Evolutionary conservation across 495 filamentous ascomycete genomes (phyloP).

Genomic region (Astrothelium subdiscretum): DNA sequence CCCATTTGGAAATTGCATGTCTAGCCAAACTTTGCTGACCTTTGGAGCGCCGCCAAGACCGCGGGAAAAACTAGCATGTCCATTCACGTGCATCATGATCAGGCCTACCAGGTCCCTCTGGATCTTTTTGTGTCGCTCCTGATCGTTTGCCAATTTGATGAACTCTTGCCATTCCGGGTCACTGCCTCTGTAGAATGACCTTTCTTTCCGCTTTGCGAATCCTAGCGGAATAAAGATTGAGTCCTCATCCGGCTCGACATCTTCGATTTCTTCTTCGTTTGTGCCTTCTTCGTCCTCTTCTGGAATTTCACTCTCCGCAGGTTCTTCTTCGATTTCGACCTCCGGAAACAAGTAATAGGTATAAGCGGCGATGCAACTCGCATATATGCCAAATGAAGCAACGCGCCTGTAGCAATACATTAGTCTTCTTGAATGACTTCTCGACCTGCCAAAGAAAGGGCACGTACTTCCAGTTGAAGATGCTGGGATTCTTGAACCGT

Average conservation of each 20-base stretch:
- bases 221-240: slow-evolving; percentile 53
- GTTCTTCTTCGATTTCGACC: slow-evolving; percentile 18
- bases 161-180: slow-evolving; percentile 67
- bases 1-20: slow-evolving; percentile 46
- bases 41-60: slow-evolving; percentile 40
- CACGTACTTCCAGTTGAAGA: slow-evolving; percentile 12
- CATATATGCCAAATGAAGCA: slow-evolving; percentile 8
- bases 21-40: slow-evolving; percentile 44
- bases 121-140: slow-evolving; percentile 34
- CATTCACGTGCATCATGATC: slow-evolving; percentile 21
- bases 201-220: slow-evolving; percentile 38
- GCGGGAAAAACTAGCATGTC: slow-evolving; percentile 19
- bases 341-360: slow-evolving; percentile 11
- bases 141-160: slow-evolving; percentile 43
- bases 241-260: slow-evolving; percentile 22
- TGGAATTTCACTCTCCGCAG: slow-evolving; percentile 3
- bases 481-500: slow-evolving; percentile 18
- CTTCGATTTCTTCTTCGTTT: slow-evolving; percentile 17
- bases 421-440: background rate
- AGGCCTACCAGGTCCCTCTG: slow-evolving; percentile 41
- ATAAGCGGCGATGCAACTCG: slow-evolving; percentile 7
- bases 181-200: slow-evolving; percentile 42
- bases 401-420: background rate
- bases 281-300: slow-evolving; percentile 5
- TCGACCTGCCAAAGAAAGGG: background rate